Conservation (phyloP, 805 yeast species). For the Kluyveromyces siamensis region DNA sequence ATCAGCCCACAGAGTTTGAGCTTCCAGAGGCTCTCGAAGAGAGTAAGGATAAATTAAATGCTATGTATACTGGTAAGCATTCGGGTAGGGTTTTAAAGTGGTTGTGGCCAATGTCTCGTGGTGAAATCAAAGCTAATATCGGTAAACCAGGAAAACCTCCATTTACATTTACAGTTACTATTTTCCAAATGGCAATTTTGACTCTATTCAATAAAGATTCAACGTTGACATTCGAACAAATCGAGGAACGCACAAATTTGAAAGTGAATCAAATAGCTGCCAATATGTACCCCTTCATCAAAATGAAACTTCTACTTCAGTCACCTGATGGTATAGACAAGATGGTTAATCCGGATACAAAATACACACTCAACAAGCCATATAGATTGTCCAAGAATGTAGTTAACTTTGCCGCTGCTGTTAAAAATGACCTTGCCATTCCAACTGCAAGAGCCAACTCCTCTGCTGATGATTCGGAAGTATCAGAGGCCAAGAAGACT, state of each 20-base stretch:
- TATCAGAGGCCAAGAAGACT: constrained; percentile 45
- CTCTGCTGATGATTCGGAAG: constrained; percentile 55
- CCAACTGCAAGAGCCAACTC: constrained; percentile 6
- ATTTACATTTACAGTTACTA: constrained; percentile 68
- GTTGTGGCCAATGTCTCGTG: constrained; percentile 93
- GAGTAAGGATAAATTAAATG: constrained; percentile 58
- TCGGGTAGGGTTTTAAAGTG: constrained; percentile 85
- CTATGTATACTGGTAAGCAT: constrained; percentile 65
- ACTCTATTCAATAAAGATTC: constrained; percentile 67
- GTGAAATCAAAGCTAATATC: constrained; percentile 81
- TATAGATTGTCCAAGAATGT: constrained; percentile 78
- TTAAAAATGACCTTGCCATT: constrained; percentile 30
- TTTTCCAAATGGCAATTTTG: constrained; percentile 80
- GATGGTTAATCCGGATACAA: constrained; percentile 43
- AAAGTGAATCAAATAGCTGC: constrained; percentile 58
- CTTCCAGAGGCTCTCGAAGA: constrained; percentile 61
- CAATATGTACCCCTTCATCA: constrained; percentile 71
- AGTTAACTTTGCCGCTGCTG: constrained; percentile 65
- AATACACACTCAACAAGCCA: constrained; percentile 64
- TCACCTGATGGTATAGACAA: constrained; percentile 53
- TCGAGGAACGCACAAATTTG: constrained; percentile 61
- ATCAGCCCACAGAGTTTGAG: constrained; percentile 35
- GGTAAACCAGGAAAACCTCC: constrained; percentile 77
- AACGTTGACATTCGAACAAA: constrained; percentile 40
- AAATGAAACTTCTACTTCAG: constrained; percentile 65